These are phyloP conservation scores for Apiotrichum laibachii DNA, from an alignment of 1,284 basidiomycete species.

Conservation along the genomic window DNA sequence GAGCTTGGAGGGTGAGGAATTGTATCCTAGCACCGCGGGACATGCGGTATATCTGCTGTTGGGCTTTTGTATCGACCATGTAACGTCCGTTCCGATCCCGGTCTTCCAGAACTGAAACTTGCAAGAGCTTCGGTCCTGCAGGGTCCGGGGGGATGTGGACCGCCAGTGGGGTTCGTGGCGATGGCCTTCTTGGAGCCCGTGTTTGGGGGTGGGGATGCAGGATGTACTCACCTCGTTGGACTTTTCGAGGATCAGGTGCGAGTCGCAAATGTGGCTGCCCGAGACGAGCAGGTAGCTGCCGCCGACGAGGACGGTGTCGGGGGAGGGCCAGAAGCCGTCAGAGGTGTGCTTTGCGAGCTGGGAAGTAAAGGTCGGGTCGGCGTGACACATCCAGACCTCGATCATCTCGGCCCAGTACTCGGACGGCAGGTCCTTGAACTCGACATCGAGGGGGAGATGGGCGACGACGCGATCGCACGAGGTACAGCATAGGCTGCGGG, in stretches of 20 bases:
- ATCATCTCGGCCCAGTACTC: slow-evolving; percentile 96
- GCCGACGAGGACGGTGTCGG: slow-evolving; percentile 71
- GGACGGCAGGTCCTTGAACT: slow-evolving; percentile 81
- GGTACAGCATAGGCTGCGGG: slow-evolving; percentile 41
- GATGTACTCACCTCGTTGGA: slow-evolving; percentile 59
- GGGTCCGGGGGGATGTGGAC: slow-evolving; percentile 38
- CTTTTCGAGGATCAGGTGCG: slow-evolving; percentile 58
- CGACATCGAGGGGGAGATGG: slow-evolving; percentile 59
- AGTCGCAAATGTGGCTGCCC: slow-evolving; percentile 58
- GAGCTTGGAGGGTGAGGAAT: slow-evolving; percentile 59
- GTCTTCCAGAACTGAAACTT: slow-evolving; percentile 28
- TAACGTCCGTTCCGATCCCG: slow-evolving; percentile 25
- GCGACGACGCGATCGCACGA: slow-evolving; percentile 65
- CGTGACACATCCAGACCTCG: slow-evolving; percentile 97
- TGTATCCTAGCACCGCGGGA: slow-evolving; percentile 57
- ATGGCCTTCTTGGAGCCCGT: slow-evolving; percentile 81
- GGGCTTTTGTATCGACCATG: slow-evolving; percentile 89
- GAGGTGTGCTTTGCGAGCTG: slow-evolving; percentile 64
- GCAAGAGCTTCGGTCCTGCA: slow-evolving; percentile 36
- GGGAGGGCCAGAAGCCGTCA: slow-evolving; percentile 73
- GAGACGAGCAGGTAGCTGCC: slow-evolving; percentile 80
- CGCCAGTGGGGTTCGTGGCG: slow-evolving; percentile 66
- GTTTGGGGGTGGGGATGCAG: slow-evolving; percentile 7
- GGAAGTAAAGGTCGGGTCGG: slow-evolving; percentile 75
- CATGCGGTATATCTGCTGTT: slow-evolving; percentile 56